These are phyloP conservation scores for Leishmania major DNA, from an alignment of 208 protist genomes.

Conservation along the genomic window DNA sequence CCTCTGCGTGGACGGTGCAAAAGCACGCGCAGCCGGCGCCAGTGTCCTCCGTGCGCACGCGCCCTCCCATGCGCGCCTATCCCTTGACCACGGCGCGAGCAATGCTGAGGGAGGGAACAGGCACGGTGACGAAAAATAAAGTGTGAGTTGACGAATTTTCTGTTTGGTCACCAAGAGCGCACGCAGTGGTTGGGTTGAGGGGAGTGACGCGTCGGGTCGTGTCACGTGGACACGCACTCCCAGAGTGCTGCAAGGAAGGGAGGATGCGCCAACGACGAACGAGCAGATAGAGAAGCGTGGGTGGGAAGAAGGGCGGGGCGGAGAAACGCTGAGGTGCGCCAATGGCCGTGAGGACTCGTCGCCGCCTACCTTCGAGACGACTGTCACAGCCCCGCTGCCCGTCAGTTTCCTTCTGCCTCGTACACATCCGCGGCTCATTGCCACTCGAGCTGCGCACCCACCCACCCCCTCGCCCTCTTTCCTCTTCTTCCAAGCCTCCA, in stretches of 20 bases:
- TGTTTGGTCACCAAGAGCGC: constrained; percentile 6
- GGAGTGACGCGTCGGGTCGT: background rate
- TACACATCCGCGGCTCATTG: background rate
- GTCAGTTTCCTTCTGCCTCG: background rate
- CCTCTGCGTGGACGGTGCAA: constrained; percentile 2
- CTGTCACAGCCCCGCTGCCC: background rate
- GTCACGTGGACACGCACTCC: background rate
- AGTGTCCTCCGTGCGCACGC: background rate
- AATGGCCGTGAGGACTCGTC: background rate
- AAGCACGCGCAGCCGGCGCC: background rate
- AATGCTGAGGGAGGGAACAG: background rate
- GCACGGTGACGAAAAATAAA: background rate
- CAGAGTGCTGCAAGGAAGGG: background rate
- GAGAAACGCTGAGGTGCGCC: background rate
- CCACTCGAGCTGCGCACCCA: background rate
- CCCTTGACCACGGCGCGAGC: background rate
- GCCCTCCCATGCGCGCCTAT: background rate
- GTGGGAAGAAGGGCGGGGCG: background rate
- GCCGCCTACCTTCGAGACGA: background rate
- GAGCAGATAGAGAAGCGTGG: background rate
- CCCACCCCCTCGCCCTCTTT: background rate
- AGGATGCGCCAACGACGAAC: too few relatives aligned
- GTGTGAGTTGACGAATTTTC: background rate
- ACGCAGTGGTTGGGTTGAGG: background rate
- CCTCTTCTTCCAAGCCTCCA: background rate